These are phyloP conservation scores for Curvularia verruculosa DNA, from an alignment of 2,329 filamentous ascomycete genomes.

Conservation along the genomic window DNA sequence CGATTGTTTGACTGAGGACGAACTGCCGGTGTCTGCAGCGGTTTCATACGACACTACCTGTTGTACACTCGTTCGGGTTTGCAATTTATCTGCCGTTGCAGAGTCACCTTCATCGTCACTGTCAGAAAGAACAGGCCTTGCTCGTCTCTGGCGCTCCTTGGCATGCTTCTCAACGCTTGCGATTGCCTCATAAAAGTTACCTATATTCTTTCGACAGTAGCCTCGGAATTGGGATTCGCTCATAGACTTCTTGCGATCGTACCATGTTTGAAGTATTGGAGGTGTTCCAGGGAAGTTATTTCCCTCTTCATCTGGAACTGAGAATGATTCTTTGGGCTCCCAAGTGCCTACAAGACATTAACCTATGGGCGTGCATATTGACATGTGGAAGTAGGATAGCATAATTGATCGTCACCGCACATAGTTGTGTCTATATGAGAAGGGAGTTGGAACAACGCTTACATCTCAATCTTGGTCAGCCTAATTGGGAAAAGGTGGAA, in stretches of 20 bases:
- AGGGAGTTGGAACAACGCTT: constrained; percentile 2
- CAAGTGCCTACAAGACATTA: constrained; percentile 31
- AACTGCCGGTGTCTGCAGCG: background rate
- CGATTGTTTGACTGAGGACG: constrained; percentile 1
- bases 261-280: constrained; percentile 22
- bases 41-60: background rate
- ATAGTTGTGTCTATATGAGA: background rate
- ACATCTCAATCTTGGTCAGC: constrained; percentile 16
- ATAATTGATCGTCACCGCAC: background rate
- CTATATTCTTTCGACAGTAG: constrained; percentile 18
- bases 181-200: constrained; percentile 14
- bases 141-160: constrained; percentile 24
- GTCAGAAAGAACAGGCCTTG: constrained; percentile 9
- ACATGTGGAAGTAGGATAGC: background rate
- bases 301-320: background rate
- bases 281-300: background rate
- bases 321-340: constrained; percentile 23
- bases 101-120: constrained; percentile 27
- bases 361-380: background rate
- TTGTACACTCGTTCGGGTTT: constrained; percentile 2
- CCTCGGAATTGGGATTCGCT: constrained; percentile 7
- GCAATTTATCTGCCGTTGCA: constrained; percentile 3
- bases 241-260: constrained; percentile 15
- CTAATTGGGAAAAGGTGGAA: background rate
- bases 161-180: constrained; percentile 15